Percentiles rank a stretch among this genome's conserved stretches.
phyloP scores from a whole-genome alignment of 208 protist genomes.

The Novymonas esmeraldas region DNA sequence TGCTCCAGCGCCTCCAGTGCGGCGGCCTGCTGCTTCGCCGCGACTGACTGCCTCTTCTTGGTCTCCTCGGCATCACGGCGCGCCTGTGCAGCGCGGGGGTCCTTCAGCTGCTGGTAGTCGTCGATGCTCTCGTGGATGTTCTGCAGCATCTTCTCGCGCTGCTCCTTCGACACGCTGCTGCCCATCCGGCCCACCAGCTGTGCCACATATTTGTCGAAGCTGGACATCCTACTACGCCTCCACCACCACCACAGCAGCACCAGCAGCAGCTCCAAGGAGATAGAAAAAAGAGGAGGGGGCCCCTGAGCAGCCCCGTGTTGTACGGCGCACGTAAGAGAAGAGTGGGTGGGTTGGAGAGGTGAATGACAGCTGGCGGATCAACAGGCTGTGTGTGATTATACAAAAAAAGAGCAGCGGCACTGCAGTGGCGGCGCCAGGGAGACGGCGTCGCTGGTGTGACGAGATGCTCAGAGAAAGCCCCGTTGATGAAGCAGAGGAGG shows the following conservation, averaged over 20 bases:
- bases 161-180: constrained; percentile 28
- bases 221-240: constrained; percentile 47
- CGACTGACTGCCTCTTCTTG: constrained; percentile 12
- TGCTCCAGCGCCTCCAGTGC: constrained; percentile 10
- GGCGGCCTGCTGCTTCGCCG: constrained; percentile 3
- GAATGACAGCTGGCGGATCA: not conserved
- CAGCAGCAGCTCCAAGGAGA: not conserved
- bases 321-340: too few species aligned
- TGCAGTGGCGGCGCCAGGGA: too few species aligned
- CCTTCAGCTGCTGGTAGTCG: constrained; percentile 48
- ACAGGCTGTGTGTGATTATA: not conserved
- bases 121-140: constrained; percentile 51
- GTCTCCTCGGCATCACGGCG: constrained; percentile 15
- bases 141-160: constrained; percentile 46
- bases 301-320: too few species aligned
- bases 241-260: not conserved
- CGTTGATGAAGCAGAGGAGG: too few species aligned
- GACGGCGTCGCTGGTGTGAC: too few species aligned
- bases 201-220: constrained; percentile 69
- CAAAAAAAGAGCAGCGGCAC: too few species aligned
- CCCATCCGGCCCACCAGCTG: constrained; percentile 48
- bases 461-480: too few species aligned
- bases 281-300: not conserved
- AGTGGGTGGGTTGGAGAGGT: not conserved
- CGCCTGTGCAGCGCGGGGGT: constrained; percentile 7